Evolutionary conservation across 345 rosid species (phyloP), one percentile per base, ranked within the genome.

Genomic region (Alliaria petiolata): DNA sequence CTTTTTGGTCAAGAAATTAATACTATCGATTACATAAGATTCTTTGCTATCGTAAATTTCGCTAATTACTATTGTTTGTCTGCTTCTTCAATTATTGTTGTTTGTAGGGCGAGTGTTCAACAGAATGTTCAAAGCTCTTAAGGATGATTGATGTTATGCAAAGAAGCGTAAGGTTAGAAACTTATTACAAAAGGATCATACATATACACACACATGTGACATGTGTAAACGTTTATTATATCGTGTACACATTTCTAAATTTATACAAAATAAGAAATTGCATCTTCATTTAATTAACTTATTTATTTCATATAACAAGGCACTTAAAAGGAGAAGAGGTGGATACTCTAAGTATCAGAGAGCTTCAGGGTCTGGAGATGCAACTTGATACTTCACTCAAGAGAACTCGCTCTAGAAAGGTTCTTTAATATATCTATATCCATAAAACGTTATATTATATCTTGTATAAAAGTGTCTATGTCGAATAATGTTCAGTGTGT

Each of bases 311-410:
- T 59, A n/a, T 45, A 30, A 50, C 15, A 65, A 93, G 98, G 76
- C 81, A 87, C 67, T 81, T 78, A 60, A 42, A 31, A 36, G 98
- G 98, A 68, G 90, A 87, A 66, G 91, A 84, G 49, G 45, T 93
- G 78, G 93, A 86, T 42, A 35, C 84, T 34, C 60, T 90, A 60
- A 86, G 80, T 61, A 62, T 83, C 10, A 86, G 84, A 69, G 93
- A 93, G 59, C 89, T 93, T 62, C 98, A 87, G 26, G 75, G 79
- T 57, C 64, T 93, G 67, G 98, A 93, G 79, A 90, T 87, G 52
- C 97, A 93, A 81, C 85, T 93, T 56, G 97, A 86, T 51, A 79
- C 72, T 56, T 84, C 88, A 62, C 93, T 93, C n/a, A 87, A 83
- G 83, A 89, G 85, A 58, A 76, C 84, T n/a, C 82, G 97, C 76